Percentiles rank a stretch among this genome's conserved stretches.
Conservation (phyloP, 192 early-diverging fungal species). For the Geranomyces michiganensis region DNA sequence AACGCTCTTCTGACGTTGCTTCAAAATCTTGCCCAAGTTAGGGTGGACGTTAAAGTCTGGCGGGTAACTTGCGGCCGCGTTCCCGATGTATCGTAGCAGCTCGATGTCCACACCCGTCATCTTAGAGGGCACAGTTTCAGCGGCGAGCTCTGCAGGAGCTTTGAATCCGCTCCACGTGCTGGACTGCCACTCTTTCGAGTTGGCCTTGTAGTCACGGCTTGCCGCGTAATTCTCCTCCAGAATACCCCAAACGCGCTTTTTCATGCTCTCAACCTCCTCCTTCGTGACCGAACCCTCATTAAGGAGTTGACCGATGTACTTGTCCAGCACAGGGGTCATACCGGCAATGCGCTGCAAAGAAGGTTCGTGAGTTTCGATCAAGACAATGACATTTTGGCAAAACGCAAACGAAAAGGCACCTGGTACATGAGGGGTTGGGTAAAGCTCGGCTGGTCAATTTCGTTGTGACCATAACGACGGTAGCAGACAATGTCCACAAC, state of each 20-base stretch:
- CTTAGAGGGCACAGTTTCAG: slow-evolving; percentile 69
- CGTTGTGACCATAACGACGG: slow-evolving; percentile 98
- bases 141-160: slow-evolving; percentile 75
- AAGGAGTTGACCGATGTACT: slow-evolving; percentile 84
- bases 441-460: slow-evolving; percentile 98
- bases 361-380: slow-evolving; percentile 3
- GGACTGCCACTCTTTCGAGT: slow-evolving; percentile 91
- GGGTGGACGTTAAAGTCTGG: slow-evolving; percentile 83
- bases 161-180: slow-evolving; percentile 93
- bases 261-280: slow-evolving; percentile 84
- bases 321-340: slow-evolving; percentile 81
- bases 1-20: slow-evolving; percentile 80
- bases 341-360: slow-evolving; percentile 68
- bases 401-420: no score
- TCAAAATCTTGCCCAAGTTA: slow-evolving; percentile 84
- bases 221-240: slow-evolving; percentile 90
- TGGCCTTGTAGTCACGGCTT: slow-evolving; percentile 88
- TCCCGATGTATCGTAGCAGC: slow-evolving; percentile 79
- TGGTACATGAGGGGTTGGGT: slow-evolving; percentile 98
- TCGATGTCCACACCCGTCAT: slow-evolving; percentile 74
- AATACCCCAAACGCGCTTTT: slow-evolving; percentile 88
- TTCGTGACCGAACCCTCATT: slow-evolving; percentile 81
- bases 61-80: slow-evolving; percentile 79
- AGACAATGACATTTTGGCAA: slow-evolving; percentile 4
- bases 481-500: slow-evolving; percentile 97